Conservation (phyloP, 805 yeast genomes). For the Wickerhamiella sorbophila region DNA sequence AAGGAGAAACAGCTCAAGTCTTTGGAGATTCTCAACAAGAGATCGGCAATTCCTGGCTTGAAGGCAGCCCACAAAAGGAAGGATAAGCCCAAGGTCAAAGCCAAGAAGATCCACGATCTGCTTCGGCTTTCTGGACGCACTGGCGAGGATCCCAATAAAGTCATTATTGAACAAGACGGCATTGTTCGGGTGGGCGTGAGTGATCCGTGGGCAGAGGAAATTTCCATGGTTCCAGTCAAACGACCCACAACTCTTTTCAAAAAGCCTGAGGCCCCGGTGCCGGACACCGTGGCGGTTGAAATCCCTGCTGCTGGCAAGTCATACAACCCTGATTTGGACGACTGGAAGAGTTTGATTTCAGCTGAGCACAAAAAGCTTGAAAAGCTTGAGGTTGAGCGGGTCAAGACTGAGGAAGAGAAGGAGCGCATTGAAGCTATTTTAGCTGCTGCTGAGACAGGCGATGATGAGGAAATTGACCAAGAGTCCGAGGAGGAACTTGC, state of each 20-base stretch:
- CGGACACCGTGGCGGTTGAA: conserved; percentile 21
- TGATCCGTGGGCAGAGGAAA: conserved; percentile 54
- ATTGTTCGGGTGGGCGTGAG: conserved; percentile 32
- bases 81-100: conserved; percentile 24
- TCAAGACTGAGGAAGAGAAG: conserved; percentile 46
- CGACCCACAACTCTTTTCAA: conserved; percentile 4
- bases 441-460: conserved; percentile 42
- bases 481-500: conserved; percentile 19
- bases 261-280: conserved; percentile 17
- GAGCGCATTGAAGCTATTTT: conserved; percentile 52
- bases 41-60: conserved; percentile 66
- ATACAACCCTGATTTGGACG: conserved; percentile 73
- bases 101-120: conserved; percentile 47
- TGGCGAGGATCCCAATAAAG: conserved; percentile 29
- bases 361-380: conserved; percentile 54
- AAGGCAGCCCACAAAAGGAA: conserved; percentile 26
- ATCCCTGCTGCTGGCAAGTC: conserved; percentile 80
- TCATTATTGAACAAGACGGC: conserved; percentile 53
- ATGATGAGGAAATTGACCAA: conserved; percentile 20
- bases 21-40: conserved; percentile 55
- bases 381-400: conserved; percentile 48
- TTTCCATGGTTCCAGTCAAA: conserved; percentile 5
- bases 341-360: conserved; percentile 63
- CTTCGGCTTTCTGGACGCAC: conserved; percentile 67
- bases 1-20: conserved; percentile 38